Evolutionary conservation across 192 early-diverging fungal species (phyloP), one percentile per base, ranked within the genome.

Genomic region (Dispira simplex): DNA sequence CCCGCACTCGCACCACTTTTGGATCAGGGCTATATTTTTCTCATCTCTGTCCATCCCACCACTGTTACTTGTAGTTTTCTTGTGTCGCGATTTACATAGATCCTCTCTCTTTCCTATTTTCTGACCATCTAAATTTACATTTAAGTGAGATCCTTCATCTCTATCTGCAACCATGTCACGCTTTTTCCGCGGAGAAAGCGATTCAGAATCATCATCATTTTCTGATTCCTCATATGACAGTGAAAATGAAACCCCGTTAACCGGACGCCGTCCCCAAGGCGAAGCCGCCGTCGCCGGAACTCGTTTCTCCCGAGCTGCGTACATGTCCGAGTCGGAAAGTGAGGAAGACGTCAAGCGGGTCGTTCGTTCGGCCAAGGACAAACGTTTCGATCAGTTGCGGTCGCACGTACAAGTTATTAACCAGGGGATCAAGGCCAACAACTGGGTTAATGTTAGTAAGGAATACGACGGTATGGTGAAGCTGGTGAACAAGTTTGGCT

Each of bases 371-470:
- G 82, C 80, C 66, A 89, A 87, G 70, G 63, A 64, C 63, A 92
- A 90, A 75, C 79, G 86, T 39, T 75, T 83, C 62, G 83, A 91
- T 26, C 89, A 91, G 68, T 77, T 95, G 76, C 78, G 88, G 53
- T 63, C 60, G 32, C 69, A 75, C 46, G 75, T 80, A 46, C 79
- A 82, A 49, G 67, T 76, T 11, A 74, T 95, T 51, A 75, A 81
- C 47, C 85, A 87, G 63, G 83, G 75, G 8, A 69, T 79, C 70
- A 89, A 91, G 73, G 87, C 85, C 66, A 85, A 86, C 66, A 88
- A 91, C 71, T 94, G 90, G 90, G 84, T 82, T 52, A 74, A 77
- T 46, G 84, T 88, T 63, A 75, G 81, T 57, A 89, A 77, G 67
- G 90, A 64, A 25, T 64, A 51, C 39, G 63, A 64, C 26, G 39